Evolutionary conservation across 495 filamentous ascomycete species (phyloP).

Genomic region (Trichoderma asperelloides): DNA sequence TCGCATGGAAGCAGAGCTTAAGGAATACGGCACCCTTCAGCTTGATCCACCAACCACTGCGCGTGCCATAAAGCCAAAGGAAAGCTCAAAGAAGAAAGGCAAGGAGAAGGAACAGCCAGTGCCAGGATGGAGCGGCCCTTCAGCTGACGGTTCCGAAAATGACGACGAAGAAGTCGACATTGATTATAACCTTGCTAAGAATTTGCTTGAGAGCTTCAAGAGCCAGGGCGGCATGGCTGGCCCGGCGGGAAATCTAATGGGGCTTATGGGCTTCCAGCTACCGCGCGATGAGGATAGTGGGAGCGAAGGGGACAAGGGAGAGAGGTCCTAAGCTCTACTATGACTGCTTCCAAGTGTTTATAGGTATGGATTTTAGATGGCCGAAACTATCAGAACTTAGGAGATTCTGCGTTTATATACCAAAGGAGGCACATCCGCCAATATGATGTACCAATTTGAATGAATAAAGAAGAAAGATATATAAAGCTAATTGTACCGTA

Average conservation of each 20-base stretch:
- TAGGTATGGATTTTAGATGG: not conserved
- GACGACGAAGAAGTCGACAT: constrained; percentile 53
- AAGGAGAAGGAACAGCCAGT: constrained; percentile 9
- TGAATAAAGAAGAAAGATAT: too few relatives aligned
- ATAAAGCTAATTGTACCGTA: too few relatives aligned
- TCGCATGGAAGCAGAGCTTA: constrained; percentile 76
- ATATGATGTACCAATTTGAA: too few relatives aligned
- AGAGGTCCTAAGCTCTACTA: too few relatives aligned
- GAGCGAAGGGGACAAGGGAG: not conserved
- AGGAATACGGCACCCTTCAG: constrained; percentile 62
- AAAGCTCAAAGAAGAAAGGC: not conserved
- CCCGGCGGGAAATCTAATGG: constrained; percentile 76
- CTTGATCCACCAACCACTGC: constrained; percentile 38
- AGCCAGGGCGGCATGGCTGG: constrained; percentile 76
- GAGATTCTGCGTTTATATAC: too few relatives aligned
- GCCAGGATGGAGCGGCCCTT: not conserved
- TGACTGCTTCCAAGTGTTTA: not conserved
- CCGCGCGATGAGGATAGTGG: constrained; percentile 64
- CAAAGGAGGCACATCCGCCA: too few relatives aligned
- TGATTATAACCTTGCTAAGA: constrained; percentile 82
- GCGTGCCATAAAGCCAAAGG: constrained; percentile 17
- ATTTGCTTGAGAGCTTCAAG: constrained; percentile 86
- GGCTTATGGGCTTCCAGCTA: constrained; percentile 70
- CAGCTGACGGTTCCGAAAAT: constrained; percentile 17
- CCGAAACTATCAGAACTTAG: too few relatives aligned